Base-by-base conservation (phyloP, 2,329 filamentous ascomycete genomes). In the Fusarium chlamydosporum region DNA sequence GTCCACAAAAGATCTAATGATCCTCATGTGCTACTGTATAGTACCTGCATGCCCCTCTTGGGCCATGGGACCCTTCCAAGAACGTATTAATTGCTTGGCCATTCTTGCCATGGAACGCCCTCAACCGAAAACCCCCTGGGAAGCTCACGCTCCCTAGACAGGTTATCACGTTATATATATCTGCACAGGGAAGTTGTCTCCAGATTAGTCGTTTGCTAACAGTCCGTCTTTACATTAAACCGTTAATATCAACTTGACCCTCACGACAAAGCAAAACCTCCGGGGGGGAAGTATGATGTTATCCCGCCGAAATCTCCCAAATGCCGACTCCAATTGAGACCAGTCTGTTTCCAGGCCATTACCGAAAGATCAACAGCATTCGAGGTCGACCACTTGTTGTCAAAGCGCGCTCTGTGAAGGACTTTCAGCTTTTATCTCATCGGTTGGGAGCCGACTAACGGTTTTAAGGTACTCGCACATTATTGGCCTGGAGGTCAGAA, bases 41-140 rank as follows among this genome's bases (percentile, higher is more conserved):
- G 55, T 68, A 68, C 55, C 60, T 66, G 54, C 55, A 56, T 68
- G 43, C 51, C 35, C 40, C 41, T 65, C 46, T 37, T 9, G 16
- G 27, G 42, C 41, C 27, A 29, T 18, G 10, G 27, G 42, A 53
- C 51, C 61, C 23, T 62, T 56, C 29, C 29, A 59, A 55, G 48
- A 45, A 26, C n/a, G 26, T 45, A 29, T 45, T 45, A 27, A 13
- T 45, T 29, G 27, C 26, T 45, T 45, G 42, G 42, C 26, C 27
- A 45, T 18, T 11, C 26, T 45, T 45, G 16, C 42, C 16, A 45
- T 15, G 26, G 26, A 45, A 18, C 26, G 11, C 26, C 26, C 7
- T n/a, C 9, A n/a, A 27, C 9, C 15, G 35, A 48, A 18, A 41
- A 50, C 29, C 29, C 29, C 5, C 23, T 23, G 5, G 23, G 23